Conservation (phyloP, 2,329 filamentous ascomycete species). For the Ilyonectria mors-panacis region DNA sequence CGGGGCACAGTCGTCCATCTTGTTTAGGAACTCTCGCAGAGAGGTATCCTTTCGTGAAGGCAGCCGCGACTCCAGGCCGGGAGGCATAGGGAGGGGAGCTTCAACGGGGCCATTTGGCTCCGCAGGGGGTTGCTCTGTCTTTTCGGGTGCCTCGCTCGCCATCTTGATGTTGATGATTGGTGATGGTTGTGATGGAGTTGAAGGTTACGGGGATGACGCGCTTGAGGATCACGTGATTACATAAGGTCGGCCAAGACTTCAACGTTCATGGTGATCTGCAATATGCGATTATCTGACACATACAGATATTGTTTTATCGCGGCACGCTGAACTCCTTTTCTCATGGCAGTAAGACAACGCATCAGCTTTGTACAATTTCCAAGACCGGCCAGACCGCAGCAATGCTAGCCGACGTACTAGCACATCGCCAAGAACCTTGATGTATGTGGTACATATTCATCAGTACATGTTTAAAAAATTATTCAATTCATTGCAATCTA, state of each 20-base stretch:
- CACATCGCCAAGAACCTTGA: too few species aligned
- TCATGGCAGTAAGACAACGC: too few species aligned
- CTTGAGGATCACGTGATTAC: constrained; percentile 43
- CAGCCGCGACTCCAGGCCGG: constrained; percentile 72
- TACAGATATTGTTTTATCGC: too few species aligned
- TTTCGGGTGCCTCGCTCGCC: constrained; percentile 55
- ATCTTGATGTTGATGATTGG: constrained; percentile 45
- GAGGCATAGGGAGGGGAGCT: constrained; percentile 60
- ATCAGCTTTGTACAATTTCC: too few species aligned
- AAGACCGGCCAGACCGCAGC: too few species aligned
- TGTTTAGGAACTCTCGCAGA: constrained; percentile 90
- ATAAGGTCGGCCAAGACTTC: background rate
- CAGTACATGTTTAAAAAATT: constrained; percentile 1
- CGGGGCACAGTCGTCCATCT: constrained; percentile 98
- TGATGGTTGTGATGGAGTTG: constrained; percentile 36
- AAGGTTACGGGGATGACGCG: constrained; percentile 31
- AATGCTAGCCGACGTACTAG: too few species aligned
- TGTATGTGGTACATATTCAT: too few species aligned
- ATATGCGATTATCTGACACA: too few species aligned
- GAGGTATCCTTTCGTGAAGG: constrained; percentile 92
- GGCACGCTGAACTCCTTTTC: too few species aligned
- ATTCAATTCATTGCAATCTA: constrained; percentile 26
- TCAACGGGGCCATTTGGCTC: constrained; percentile 49
- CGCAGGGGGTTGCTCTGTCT: constrained; percentile 48
- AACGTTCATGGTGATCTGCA: too few species aligned